Evolutionary conservation across 1,284 basidiomycete species (phyloP).

Genomic region (Butyriboletus regius): DNA sequence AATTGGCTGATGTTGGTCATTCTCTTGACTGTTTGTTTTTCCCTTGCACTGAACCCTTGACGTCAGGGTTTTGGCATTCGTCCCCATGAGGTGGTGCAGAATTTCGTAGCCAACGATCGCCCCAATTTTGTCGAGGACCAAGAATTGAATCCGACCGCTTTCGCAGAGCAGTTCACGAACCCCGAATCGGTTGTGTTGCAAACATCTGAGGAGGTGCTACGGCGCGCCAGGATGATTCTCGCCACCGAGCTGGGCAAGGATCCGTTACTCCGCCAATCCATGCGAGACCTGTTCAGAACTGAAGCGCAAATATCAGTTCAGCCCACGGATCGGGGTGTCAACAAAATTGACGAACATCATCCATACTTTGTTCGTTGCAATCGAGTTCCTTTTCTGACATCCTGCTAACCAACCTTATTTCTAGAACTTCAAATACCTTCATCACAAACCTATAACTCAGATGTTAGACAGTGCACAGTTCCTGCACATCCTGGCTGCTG

Average conservation of each 20-base stretch:
- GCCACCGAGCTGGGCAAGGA: slow-evolving; percentile 90
- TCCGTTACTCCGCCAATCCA: slow-evolving; percentile 76
- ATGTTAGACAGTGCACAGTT: slow-evolving; percentile 76
- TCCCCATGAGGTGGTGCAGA: slow-evolving; percentile 72
- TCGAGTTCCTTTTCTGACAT: background rate
- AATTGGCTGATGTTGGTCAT: slow-evolving; percentile 62
- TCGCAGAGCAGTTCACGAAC: slow-evolving; percentile 72
- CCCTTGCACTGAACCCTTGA: slow-evolving; percentile 12
- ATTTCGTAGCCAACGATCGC: slow-evolving; percentile 58
- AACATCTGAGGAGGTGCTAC: slow-evolving; percentile 58
- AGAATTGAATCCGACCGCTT: slow-evolving; percentile 63
- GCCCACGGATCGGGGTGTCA: slow-evolving; percentile 87
- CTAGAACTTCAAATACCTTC: slow-evolving; percentile 92
- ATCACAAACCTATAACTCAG: slow-evolving; percentile 69
- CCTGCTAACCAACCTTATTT: slow-evolving; percentile 5
- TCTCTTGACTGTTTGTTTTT: slow-evolving; percentile 1
- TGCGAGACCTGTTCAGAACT: slow-evolving; percentile 71
- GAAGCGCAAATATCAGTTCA: slow-evolving; percentile 75
- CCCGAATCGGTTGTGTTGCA: slow-evolving; percentile 53
- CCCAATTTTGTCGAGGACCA: slow-evolving; percentile 72
- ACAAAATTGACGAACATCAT: slow-evolving; percentile 85
- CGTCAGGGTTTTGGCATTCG: slow-evolving; percentile 70
- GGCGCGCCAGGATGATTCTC: slow-evolving; percentile 76
- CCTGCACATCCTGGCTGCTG: slow-evolving; percentile 85
- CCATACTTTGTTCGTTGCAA: slow-evolving; percentile 72